These are phyloP conservation scores for Hanseniaspora meyeri DNA, from an alignment of 805 yeast genomes.

Conservation along the genomic window DNA sequence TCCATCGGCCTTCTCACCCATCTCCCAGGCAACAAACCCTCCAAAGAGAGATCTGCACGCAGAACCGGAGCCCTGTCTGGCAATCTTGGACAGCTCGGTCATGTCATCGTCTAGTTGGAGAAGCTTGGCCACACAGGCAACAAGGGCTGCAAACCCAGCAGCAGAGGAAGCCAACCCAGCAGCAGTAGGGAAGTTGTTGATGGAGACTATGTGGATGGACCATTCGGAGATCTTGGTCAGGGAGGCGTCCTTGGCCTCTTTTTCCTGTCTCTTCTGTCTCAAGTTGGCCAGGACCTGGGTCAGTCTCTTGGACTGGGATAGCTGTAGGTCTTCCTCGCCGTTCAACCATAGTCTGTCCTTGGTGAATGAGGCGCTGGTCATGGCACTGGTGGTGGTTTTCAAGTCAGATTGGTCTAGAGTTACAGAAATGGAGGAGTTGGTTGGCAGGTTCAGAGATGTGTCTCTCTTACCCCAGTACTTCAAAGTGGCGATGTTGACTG, in stretches of 20 bases:
- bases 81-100: constrained; percentile 81
- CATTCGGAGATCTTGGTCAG: constrained; percentile 52
- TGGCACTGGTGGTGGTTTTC: constrained; percentile 82
- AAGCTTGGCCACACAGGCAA: constrained; percentile 72
- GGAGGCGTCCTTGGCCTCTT: constrained; percentile 42
- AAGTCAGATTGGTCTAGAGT: constrained; percentile 85
- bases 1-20: constrained; percentile 73
- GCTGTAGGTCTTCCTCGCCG: constrained; percentile 52
- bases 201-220: constrained; percentile 72
- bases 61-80: constrained; percentile 96
- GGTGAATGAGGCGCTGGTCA: constrained; percentile 44
- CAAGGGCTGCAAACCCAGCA: constrained; percentile 96
- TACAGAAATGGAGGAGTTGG: constrained; percentile 90
- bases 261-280: constrained; percentile 48
- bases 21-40: constrained; percentile 98
- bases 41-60: constrained; percentile 96
- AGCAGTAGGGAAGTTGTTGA: constrained; percentile 97
- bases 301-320: constrained; percentile 49
- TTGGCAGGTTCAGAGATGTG: constrained; percentile 74
- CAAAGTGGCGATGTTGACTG: constrained; percentile 93
- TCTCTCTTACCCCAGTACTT: constrained; percentile 99
- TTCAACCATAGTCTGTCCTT: constrained; percentile 73
- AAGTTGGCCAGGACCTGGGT: constrained; percentile 67
- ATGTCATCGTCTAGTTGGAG: constrained; percentile 74
- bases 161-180: constrained; percentile 98